These are phyloP conservation scores for Tetrapisispora nanseiensis DNA, from an alignment of 805 yeast species.

Conservation along the genomic window DNA sequence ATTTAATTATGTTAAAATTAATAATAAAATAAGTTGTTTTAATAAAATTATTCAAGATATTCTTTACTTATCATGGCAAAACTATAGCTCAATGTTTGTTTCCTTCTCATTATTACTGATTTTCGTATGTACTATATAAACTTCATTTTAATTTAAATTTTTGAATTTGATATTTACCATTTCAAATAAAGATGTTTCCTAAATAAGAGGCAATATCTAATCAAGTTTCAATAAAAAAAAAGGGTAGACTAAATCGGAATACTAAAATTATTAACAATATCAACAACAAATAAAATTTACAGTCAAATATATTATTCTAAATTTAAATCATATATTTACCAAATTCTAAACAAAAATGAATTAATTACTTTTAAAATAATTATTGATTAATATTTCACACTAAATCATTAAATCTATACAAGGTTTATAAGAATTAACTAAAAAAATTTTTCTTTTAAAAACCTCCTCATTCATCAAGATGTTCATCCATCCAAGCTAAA, in stretches of 20 bases:
- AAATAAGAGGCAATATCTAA: no score
- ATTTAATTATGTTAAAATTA: background rate
- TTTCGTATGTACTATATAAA: background rate
- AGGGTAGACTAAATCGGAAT: no score
- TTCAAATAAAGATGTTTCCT: no score
- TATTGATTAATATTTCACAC: background rate
- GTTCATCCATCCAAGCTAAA: constrained; percentile 81
- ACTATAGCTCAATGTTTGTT: background rate
- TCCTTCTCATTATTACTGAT: background rate
- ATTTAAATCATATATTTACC: no score
- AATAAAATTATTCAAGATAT: background rate
- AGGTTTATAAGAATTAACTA: background rate
- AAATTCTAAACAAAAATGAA: background rate
- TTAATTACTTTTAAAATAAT: background rate
- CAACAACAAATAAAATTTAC: no score
- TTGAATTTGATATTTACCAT: background rate
- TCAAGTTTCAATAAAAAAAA: no score
- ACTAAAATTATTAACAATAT: no score
- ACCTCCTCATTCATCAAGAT: constrained; percentile 5
- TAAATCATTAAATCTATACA: constrained; percentile 1
- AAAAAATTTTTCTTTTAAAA: background rate
- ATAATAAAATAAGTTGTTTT: background rate
- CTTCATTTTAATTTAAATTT: background rate
- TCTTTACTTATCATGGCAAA: background rate
- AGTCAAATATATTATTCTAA: no score